Evolutionary conservation across 2,329 filamentous ascomycete species (phyloP), one percentile per base, ranked within the genome.

Genomic region (Aspergillus sergii): DNA sequence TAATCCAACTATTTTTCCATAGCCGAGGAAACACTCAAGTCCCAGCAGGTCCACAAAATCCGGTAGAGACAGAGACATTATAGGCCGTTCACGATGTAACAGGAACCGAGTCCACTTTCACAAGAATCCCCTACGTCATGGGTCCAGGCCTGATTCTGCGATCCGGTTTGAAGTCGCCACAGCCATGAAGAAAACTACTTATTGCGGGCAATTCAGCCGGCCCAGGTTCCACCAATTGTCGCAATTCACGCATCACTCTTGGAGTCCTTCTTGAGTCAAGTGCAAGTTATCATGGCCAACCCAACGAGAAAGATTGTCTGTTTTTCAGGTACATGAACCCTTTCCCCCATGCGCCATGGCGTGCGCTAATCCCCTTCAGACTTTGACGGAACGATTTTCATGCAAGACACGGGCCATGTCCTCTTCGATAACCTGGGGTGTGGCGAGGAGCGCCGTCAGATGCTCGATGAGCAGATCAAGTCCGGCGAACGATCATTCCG

Each of bases 371-470:
- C 28, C 7, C 21, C 14, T 23, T 56, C 60, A 89, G 88, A 91
- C 75, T 91, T 91, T 69, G 88, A 91, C 74, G 88, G 88, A 66
- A 91, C 88, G 4, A 91, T 91, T 66, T 90, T 89, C 80, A 88
- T 89, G 83, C 87, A 90, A 81, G 87, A 89, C 69, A 90, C 86
- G 1, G 89, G 89, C 51, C 88, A 91, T 73, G 84, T 90, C 67
- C 85, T 91, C 57, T 89, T 90, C 76, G 88, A 90, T 73, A 82
- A 82, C 69, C 84, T 88, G 67, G 88, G 89, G 58, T 90, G 88
- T 75, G 88, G 88, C 32, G 78, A 81, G 26, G 80, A 84, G 65
- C 80, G 81, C 62, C 84, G 88, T 57, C 77, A 84, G 61, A 69
- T 83, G 46, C 84, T 90, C 57, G 88, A 90, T 63, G 79, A 85